Base-by-base conservation (phyloP, 306 rosid genomes). In the Prunus armeniaca region DNA sequence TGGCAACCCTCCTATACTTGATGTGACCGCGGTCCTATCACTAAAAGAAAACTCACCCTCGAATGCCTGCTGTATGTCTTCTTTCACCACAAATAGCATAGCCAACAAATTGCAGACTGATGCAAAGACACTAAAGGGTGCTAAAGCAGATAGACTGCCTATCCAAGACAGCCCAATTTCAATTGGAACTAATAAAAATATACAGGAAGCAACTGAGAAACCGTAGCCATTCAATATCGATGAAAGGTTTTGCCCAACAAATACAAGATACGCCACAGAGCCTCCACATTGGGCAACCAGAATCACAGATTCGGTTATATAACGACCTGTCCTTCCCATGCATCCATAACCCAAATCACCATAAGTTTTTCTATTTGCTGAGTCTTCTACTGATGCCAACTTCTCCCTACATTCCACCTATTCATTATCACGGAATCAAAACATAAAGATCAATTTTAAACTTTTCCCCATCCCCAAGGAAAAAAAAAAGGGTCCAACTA, bases 51-150 rank as follows among this genome's bases (percentile, higher is more conserved):
- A 82, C 55, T 78, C 89, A 20, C 78, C 89, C 22, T 47, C 71
- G 1, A 89, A 1, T 28, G 80, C 84, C 52, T 76, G 81, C 32
- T 76, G 86, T 82, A 90, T 76, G 72, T 92, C 97, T 78, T 89
- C 93, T 83, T 89, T 90, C 76, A 90, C 80, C 77, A 95, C 89
- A 75, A 95, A 84, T 72, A 78, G 93, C 91, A 92, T 92, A 7
- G 98, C 98, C 75, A 89, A 47, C 71, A 86, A 76, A 74, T 89
- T 92, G 84, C 97, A 92, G 50, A 84, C 69, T 66, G 87, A 91
- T n/a, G 98, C 97, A 84, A 90, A 92, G 71, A 90, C 86, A 87
- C 92, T 92, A 52, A 90, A 92, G 20, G 98, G 98, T 50, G 97
- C 92, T 72, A 95, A 81, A 72, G 88, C 81, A 64, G 91, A 76